Evolutionary conservation across 352 stramenopile species (phyloP), one percentile per base, ranked within the genome.

Genomic region (Phytopythium vexans): DNA sequence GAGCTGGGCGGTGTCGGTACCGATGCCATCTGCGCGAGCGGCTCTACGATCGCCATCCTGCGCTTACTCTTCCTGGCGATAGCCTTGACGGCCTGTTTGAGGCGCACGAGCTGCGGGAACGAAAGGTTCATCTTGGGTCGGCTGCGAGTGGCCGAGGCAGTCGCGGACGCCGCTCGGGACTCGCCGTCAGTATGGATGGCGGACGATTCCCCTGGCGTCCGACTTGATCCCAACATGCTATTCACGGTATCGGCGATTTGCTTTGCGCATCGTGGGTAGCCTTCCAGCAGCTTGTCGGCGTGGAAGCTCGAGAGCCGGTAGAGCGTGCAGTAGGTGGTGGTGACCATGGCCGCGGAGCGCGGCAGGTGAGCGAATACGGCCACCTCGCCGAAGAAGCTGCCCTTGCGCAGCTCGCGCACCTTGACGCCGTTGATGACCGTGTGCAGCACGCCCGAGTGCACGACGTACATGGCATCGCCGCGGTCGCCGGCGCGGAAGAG

Each of bases 391-490:
- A 89, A 86, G 48, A 84, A 89, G 27, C 64, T 78, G 0, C 71
- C 74, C 50, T 89, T 88, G 8, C 79, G 66, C 8, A 89, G 44
- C 55, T 89, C 79, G 4, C 79, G 79, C 7, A 89, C 72, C 57
- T 88, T 89, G 3, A 83, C 64, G 14, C 76, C 74, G 34, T 79
- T 67, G 5, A 88, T 73, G 8, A 84, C 58, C 0, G 75, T 85
- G 38, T 84, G 67, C 11, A 89, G 54, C 3, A 89, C 79, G 0
- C 79, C 79, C 6, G 77, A 78, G 44, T 84, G 67, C 32, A 89
- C 62, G 35, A 89, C 74, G 41, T 88, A 89, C 74, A 89, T 86
- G 4, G 78, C 79, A 52, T 89, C 72, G 31, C 79, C 79, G 21
- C 83, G 72, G 16, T 89, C 79, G 1, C 79, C 79, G 0, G 63